Evolutionary conservation across 116 monocot species (phyloP), one percentile per base, ranked within the genome.

Genomic region (Cymodocea nodosa): DNA sequence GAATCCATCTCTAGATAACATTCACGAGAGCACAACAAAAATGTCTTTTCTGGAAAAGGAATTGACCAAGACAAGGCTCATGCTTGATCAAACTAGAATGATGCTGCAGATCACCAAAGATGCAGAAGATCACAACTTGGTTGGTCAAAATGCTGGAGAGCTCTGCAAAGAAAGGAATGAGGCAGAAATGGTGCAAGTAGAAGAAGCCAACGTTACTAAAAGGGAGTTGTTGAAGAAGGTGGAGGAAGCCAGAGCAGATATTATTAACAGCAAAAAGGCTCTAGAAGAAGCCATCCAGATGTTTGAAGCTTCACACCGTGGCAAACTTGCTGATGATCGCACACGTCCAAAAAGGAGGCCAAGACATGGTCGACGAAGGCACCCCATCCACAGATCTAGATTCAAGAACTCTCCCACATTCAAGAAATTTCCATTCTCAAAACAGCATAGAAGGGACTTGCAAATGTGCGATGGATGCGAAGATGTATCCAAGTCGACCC

Each of bases 301-400:
- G 52, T 83, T 77, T 9, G 85, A 94, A 48, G 71, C 60, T 9
- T 81, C 94, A 0, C 80, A 84, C 50, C 53, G 66, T 34, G 78
- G 64, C 52, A 85, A 90, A 60, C 75, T 81, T 23, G 69, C 74
- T 13, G 72, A 77, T 4, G 81, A 87, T 70, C 80, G 82, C 25
- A 75, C 79, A 23, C 74, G 82, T 0, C 71, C 77, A 37, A 84
- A 50, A 50, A 81, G 84, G 82, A 84, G 83, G 65, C 81, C 87
- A 6, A 81, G 82, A 23, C 71, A 76, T 51, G 77, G 74, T 35
- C 84, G 80, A 66, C 80, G 70, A 55, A 78, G 74, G 48, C 78
- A 75, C 24, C 63, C 52, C 24, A 30, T 81, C 68, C 68, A 75
- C 17, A 81, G 60, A 68, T 68, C 79, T 5, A 8, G 44, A 44